Percentiles rank a stretch among this genome's conserved stretches.
phyloP scores from a whole-genome alignment of 768 basidiomycete genomes.

The Tricholoma terreum region DNA sequence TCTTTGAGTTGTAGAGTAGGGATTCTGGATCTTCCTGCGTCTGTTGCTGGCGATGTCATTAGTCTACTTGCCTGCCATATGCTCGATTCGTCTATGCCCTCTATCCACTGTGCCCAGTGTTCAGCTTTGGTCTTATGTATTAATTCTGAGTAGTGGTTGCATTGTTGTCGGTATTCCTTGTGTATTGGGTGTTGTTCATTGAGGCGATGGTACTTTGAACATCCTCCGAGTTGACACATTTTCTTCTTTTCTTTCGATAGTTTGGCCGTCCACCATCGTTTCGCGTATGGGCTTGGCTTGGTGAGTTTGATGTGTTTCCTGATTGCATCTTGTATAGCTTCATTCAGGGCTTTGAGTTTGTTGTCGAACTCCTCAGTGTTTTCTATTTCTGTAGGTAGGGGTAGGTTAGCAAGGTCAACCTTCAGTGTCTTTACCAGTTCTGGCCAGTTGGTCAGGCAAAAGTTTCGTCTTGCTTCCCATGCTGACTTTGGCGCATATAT shows the following conservation, averaged over 20 bases:
- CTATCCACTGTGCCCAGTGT: not conserved
- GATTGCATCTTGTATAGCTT: not conserved
- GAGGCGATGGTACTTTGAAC: not conserved
- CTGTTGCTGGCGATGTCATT: not conserved
- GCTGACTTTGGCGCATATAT: not conserved
- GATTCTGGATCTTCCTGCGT: not conserved
- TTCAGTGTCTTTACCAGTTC: not conserved
- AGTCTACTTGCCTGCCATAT: not conserved
- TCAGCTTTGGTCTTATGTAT: not conserved
- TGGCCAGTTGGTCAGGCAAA: not conserved
- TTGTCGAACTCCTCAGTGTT: not conserved
- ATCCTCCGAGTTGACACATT: not conserved
- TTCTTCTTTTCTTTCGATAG: not conserved
- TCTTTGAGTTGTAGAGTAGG: not conserved
- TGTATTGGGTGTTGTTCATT: not conserved
- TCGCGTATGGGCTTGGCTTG: conserved; percentile 9
- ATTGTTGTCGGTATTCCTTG: not conserved
- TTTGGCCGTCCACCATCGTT: conserved; percentile 16
- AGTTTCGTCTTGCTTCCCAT: not conserved
- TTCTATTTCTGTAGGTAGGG: not conserved
- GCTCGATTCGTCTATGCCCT: not conserved
- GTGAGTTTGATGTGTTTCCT: not conserved
- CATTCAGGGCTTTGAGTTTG: not conserved
- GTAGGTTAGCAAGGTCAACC: not conserved
- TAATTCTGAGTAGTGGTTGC: not conserved